Conservation (phyloP, 805 yeast species). For the Candida coquimbonensis region DNA sequence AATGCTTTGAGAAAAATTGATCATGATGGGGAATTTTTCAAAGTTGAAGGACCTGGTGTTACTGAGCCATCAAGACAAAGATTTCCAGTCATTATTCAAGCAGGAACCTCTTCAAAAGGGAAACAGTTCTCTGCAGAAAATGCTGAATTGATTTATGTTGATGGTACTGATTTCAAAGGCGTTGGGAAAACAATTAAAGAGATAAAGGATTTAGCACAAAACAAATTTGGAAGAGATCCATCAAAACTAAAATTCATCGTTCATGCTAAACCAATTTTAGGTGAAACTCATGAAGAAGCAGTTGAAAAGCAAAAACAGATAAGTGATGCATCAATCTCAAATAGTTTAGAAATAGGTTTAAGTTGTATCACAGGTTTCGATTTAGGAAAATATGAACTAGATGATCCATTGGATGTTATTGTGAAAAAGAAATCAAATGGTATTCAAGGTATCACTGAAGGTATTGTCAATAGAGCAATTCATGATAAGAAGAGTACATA, state of each 20-base stretch:
- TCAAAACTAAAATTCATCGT: conserved; percentile 32
- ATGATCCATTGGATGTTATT: conserved; percentile 24
- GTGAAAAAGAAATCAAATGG: conserved; percentile 26
- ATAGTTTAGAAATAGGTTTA: conserved; percentile 31
- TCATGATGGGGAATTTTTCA: conserved; percentile 32
- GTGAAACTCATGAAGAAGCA: conserved; percentile 36
- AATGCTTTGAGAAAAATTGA: conserved; percentile 29
- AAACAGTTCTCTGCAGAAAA: conserved; percentile 35
- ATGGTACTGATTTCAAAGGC: conserved; percentile 27
- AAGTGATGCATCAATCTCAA: conserved; percentile 30
- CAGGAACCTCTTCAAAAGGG: conserved; percentile 37
- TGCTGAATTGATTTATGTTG: conserved; percentile 37
- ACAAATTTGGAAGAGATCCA: conserved; percentile 30
- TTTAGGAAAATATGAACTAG: conserved; percentile 25
- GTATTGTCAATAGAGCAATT: conserved; percentile 23
- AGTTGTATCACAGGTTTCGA: conserved; percentile 42
- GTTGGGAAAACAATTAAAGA: conserved; percentile 25
- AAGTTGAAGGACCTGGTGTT: conserved; percentile 35
- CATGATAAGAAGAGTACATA: conserved; percentile 24
- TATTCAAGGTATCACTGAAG: conserved; percentile 21
- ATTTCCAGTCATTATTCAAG: conserved; percentile 38
- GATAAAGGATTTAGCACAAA: conserved; percentile 27
- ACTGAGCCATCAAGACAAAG: conserved; percentile 38
- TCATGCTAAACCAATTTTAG: conserved; percentile 32
- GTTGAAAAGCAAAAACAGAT: conserved; percentile 28